Evolutionary conservation across 225 moss, liverwort and hornwort genomes (phyloP), one percentile per base, ranked within the genome.

Genomic region (Marchantia paleacea): DNA sequence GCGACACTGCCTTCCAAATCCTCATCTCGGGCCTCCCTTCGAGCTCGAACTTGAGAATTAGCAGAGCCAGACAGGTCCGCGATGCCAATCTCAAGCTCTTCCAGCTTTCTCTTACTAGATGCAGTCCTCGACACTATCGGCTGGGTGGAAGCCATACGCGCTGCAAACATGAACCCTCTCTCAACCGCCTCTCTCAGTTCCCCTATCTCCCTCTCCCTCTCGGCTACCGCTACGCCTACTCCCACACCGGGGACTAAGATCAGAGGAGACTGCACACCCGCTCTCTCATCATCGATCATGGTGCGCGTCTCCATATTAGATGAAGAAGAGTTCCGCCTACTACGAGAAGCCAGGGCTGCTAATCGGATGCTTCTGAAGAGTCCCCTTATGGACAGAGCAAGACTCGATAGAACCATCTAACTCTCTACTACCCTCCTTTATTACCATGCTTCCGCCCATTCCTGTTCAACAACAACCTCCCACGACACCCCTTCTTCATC

Each of bases 351-450:
- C 73, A 70, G 85, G 57, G 92, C 82, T 74, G 85, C 88, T 89
- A 86, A 89, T 85, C 92, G 89, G 87, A 94, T 84, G 85, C 87
- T 91, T 81, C 96, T 94, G 92, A 96, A 91, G 29, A 96, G 89
- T 83, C 94, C 90, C 89, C 85, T 87, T 86, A 94, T 91, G 89
- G 88, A 92, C 88, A 90, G 85, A 82, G 90, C 92, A 80, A 94
- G 82, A 72, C 86, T 88, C 91, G 85, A 90, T 83, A 96, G 86
- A 89, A 96, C 92, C 96, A 96, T 96, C 92, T 96, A 96, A 89
- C 70, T 89, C 80, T 25, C 39, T 15, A 77, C 58, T 54, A 58
- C 80, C 72, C 49, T 50, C 64, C 63, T 55, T 71, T 79, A 88
- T 81, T 85, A 84, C 87, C 83, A 79, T 82, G 82, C 82, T 91